phyloP scores from a whole-genome alignment of 345 rosid species.

The Trapa incisa region DNA sequence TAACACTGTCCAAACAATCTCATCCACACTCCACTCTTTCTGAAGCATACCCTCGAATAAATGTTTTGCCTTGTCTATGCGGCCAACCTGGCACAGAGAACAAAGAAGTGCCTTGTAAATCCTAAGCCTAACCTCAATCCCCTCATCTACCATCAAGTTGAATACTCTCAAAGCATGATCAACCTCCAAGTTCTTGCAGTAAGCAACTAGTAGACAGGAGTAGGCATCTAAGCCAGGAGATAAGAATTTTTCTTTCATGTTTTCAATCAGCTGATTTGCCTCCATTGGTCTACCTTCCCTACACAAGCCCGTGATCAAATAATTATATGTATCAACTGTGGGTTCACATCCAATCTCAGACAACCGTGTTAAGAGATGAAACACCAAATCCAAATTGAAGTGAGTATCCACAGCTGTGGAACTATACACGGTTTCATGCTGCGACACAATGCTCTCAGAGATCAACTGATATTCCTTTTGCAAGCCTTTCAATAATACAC shows the following conservation, averaged over 20 bases:
- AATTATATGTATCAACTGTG: constrained; percentile 22
- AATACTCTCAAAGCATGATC: constrained; percentile 33
- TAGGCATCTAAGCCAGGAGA: constrained; percentile 27
- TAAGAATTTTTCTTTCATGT: constrained; percentile 38
- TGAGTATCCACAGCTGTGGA: constrained; percentile 19
- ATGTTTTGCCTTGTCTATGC: constrained; percentile 30
- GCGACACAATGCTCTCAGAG: constrained; percentile 27
- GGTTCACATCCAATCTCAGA: constrained; percentile 38
- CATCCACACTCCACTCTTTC: constrained; percentile 33
- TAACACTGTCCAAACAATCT: constrained; percentile 54
- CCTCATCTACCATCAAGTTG: constrained; percentile 14
- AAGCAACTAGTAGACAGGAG: constrained; percentile 27
- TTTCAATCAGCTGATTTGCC: constrained; percentile 33
- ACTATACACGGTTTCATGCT: constrained; percentile 21
- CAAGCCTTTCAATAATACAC: constrained; percentile 45
- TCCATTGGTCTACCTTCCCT: constrained; percentile 33
- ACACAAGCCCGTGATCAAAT: constrained; percentile 37
- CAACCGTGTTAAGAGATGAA: constrained; percentile 31
- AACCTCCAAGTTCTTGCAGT: constrained; percentile 44
- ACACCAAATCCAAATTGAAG: constrained; percentile 16
- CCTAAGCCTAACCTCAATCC: constrained; percentile 19
- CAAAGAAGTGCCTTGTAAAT: constrained; percentile 33
- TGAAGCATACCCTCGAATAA: constrained; percentile 32
- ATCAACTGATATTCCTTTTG: constrained; percentile 26
- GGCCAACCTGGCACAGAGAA: constrained; percentile 31